Conservation (phyloP, 306 rosid genomes). For the Alnus rubra region DNA sequence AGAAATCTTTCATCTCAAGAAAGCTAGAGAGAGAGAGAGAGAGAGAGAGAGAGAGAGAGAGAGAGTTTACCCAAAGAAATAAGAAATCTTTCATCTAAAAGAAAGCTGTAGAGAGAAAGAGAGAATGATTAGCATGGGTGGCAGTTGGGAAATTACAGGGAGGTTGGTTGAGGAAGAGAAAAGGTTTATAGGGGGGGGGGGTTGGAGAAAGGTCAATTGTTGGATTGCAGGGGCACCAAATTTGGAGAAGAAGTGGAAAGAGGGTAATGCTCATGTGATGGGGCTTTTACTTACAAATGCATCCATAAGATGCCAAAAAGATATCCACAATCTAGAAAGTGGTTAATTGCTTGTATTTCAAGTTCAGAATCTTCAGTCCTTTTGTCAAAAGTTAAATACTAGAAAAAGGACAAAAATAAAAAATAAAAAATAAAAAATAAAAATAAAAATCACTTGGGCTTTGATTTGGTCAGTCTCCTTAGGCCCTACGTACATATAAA, state of each 20-base stretch:
- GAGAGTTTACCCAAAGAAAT: too few relatives aligned
- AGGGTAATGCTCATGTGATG: neutral
- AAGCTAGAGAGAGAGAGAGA: too few relatives aligned
- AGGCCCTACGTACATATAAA: too few relatives aligned
- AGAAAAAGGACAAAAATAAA: too few relatives aligned
- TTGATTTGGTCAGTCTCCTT: too few relatives aligned
- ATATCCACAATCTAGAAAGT: neutral
- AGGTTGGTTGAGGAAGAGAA: neutral
- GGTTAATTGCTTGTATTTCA: neutral
- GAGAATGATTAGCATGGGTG: neutral
- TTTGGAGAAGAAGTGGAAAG: neutral
- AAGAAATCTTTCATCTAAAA: neutral
- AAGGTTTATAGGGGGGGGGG: neutral
- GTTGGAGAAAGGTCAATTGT: conserved; percentile 10
- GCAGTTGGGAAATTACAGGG: conserved; percentile 25
- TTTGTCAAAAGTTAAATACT: neutral
- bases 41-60: too few relatives aligned
- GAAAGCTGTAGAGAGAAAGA: neutral
- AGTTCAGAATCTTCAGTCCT: neutral
- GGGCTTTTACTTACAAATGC: neutral
- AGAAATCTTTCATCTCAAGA: neutral
- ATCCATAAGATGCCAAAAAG: neutral
- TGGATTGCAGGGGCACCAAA: neutral
- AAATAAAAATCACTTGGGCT: too few relatives aligned
- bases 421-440: too few relatives aligned